Percentiles rank a stretch among this genome's conserved stretches.
Evolutionary conservation across 202 grass and related monocot genomes (phyloP).

Genomic region (Dendrocalamus latiflorus): DNA sequence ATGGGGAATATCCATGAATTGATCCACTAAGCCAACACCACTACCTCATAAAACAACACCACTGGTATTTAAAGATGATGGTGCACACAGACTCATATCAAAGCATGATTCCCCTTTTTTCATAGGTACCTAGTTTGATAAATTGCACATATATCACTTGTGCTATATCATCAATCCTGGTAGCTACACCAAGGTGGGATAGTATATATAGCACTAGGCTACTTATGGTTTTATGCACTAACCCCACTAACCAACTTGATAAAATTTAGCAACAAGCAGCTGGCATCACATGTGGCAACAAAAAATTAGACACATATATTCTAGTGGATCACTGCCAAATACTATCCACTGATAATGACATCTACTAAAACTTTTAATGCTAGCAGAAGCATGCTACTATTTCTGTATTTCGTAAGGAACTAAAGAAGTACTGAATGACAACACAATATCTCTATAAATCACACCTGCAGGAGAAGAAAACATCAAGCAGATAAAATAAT

Average conservation of each 20-base stretch:
- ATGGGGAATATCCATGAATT: background rate
- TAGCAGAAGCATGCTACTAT: background rate
- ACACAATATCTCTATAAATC: background rate
- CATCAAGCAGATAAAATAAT: background rate
- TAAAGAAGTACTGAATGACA: background rate
- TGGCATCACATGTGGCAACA: background rate
- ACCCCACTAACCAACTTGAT: constrained; percentile 24
- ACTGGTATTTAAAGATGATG: constrained; percentile 7
- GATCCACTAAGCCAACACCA: background rate
- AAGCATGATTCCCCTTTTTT: background rate
- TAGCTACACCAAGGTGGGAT: background rate
- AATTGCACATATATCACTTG: background rate
- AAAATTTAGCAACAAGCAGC: background rate
- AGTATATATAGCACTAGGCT: constrained; percentile 8
- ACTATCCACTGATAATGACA: constrained; percentile 19
- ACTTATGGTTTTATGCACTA: constrained; percentile 1
- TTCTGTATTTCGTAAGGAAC: background rate
- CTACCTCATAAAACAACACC: background rate
- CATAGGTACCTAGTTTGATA: background rate
- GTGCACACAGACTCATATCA: background rate
- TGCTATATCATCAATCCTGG: background rate
- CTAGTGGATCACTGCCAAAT: constrained; percentile 9
- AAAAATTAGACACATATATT: constrained; percentile 18
- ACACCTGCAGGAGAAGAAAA: background rate
- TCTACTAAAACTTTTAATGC: background rate